Evolutionary conservation across 2,329 filamentous ascomycete species (phyloP), one percentile per base, ranked within the genome.

Genomic region (Xylaria sp.): DNA sequence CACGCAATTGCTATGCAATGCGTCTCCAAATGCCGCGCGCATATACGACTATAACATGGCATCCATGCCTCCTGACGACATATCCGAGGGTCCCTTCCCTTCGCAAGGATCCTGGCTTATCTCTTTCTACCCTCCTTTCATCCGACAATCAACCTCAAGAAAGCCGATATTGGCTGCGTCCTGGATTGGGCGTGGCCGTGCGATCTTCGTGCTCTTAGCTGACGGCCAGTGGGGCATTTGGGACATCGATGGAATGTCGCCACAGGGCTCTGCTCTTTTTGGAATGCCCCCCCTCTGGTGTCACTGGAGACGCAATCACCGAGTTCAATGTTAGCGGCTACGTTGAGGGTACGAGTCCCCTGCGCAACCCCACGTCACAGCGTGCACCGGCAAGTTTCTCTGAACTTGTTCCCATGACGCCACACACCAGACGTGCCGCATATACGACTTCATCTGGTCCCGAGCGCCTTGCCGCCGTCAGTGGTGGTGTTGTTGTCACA

Each of bases 171-270:
- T 87, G 11, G 84, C 84, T 53, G 83, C 85, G 0, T 78, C 80
- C 4, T 88, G 85, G 85, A 80, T 87, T 52, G 76, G 80, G 1
- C 80, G 81, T 60, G 85, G 85, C 8, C 78, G 81, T 52, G 84
- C 85, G 4, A 75, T 88, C 34, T 73, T 88, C 47, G 76, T 78
- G 0, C 75, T 88, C 2, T 74, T 87, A 2, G 80, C 81, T 0
- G 85, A 88, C 65, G 85, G 85, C 5, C 84, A 85, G 69, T 88
- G 85, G 85, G 85, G 83, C 11, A 81, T 88, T 39, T 88, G 85
- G 85, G 85, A 88, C 66, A 78, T 88, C 50, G 83, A 87, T 62
- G 82, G 83, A 6, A 77, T 77, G 35, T 80, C 80, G 46, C 81
- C 83, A 1, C 70, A 78, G 42, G 71, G 77, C 52, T 70, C 77